A percentile compares a stretch with the other conserved stretches of the same genome.
phyloP scores from a whole-genome alignment of 148 eudicot genomes.

The Rhododendron mucronatum region DNA sequence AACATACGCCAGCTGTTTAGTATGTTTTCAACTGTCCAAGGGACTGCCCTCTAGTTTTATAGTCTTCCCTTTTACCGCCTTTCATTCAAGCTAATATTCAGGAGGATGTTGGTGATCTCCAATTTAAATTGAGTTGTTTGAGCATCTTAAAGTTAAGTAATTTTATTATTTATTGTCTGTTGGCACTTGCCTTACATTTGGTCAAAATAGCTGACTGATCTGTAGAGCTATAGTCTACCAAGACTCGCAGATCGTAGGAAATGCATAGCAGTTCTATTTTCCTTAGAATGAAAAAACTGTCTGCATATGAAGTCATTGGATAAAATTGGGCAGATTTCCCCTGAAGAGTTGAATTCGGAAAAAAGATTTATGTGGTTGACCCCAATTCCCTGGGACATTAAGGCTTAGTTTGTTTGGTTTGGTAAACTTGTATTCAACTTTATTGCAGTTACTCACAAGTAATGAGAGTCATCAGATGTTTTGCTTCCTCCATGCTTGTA shows the following conservation, averaged over 20 bases:
- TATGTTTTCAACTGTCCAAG: not conserved
- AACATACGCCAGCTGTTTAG: not conserved
- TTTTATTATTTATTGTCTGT: not conserved
- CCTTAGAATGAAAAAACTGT: not conserved
- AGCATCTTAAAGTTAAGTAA: not conserved
- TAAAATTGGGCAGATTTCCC: not conserved
- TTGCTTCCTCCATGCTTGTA: not conserved
- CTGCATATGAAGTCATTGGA: not conserved
- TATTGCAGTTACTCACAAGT: not conserved
- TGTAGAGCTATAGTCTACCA: not conserved
- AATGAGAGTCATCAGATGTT: not conserved
- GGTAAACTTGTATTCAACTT: not conserved
- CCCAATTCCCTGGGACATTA: not conserved
- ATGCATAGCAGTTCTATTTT: not conserved
- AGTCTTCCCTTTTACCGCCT: not conserved
- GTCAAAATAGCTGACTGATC: not conserved
- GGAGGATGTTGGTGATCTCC: not conserved
- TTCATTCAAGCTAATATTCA: not conserved
- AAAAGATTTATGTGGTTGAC: not conserved
- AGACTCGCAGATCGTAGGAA: not conserved
- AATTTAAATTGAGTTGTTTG: not conserved
- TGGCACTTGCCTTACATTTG: not conserved
- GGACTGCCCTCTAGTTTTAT: not conserved
- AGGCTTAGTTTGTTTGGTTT: not conserved
- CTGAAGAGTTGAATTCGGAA: not conserved